Evolutionary conservation across 1,284 basidiomycete species (phyloP), one percentile per base, ranked within the genome.

Genomic region (Sporisorium scitamineum): DNA sequence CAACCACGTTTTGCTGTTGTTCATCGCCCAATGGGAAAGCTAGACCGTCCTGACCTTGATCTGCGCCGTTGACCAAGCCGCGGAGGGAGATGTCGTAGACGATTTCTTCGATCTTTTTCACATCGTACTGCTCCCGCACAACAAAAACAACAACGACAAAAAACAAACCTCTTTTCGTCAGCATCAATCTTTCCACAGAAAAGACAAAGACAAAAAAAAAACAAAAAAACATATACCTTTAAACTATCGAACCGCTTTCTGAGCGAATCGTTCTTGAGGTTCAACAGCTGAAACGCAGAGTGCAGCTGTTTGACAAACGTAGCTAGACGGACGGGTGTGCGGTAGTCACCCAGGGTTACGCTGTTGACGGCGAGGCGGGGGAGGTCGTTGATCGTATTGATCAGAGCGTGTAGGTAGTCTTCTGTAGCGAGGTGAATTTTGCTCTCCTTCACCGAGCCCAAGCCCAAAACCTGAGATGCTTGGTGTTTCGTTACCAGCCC

Each of bases 61-160:
- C 69, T 10, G 41, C 14, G 18, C 50, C 62, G 9, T 39, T 61
- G 16, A 76, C 61, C 1, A 83, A 42, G 5, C 76, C 77, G 16
- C 83, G 59, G 22, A 85, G 56, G 2, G 76, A 78, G 32, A 85
- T 70, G 61, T 86, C 80, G 64, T 85, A 81, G 22, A 85, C 72
- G 27, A 85, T 71, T 47, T 85, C 83, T 61, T 85, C 84, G 51
- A 81, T 79, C 52, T 80, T 80, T 37, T 84, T 84, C 22, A 85
- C 77, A 47, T 85, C 84, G 69, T 85, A 85, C 78, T 84, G 57
- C 20, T n/a, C n/a, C n/a, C 2, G n/a, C 16, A 2, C 31, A 5
- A 10, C 45, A 14, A 16, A 37, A 3, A 16, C 41, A 48, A 27
- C 13, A n/a, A 20, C 34, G 24, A 29, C 5, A n/a, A n/a, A n/a